These are phyloP conservation scores for Tricholoma flavovirens DNA, from an alignment of 768 basidiomycete genomes.

Conservation along the genomic window DNA sequence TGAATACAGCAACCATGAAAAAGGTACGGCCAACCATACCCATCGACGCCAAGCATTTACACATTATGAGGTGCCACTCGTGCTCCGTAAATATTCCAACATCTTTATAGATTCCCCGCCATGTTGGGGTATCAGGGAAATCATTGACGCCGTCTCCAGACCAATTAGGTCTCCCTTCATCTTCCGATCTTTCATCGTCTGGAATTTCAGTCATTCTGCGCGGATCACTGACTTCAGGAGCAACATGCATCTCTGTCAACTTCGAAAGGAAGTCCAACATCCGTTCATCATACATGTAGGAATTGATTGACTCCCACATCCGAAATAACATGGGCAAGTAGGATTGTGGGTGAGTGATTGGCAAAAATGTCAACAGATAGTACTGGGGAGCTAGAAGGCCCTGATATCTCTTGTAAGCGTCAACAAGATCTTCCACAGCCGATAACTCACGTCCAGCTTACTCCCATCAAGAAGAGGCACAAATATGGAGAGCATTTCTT, in stretches of 20 bases:
- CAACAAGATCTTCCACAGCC: not conserved
- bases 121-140: slow-evolving; percentile 29
- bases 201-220: slow-evolving; percentile 57
- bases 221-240: slow-evolving; percentile 73
- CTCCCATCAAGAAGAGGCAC: slow-evolving; percentile 74
- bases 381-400: slow-evolving; percentile 77
- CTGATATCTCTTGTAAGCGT: slow-evolving; percentile 28
- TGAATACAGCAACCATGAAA: slow-evolving; percentile 4
- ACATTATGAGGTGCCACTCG: slow-evolving; percentile 85
- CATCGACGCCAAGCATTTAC: slow-evolving; percentile 81
- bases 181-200: slow-evolving; percentile 62
- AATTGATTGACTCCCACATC: slow-evolving; percentile 85
- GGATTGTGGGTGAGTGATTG: slow-evolving; percentile 76
- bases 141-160: slow-evolving; percentile 33
- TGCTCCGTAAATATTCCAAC: slow-evolving; percentile 84
- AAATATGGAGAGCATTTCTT: slow-evolving; percentile 86
- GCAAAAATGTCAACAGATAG: slow-evolving; percentile 82
- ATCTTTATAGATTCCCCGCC: slow-evolving; percentile 78
- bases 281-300: slow-evolving; percentile 84
- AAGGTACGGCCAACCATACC: slow-evolving; percentile 32
- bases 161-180: slow-evolving; percentile 57
- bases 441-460: slow-evolving; percentile 56
- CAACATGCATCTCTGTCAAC: slow-evolving; percentile 75
- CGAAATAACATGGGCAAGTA: slow-evolving; percentile 83
- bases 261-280: slow-evolving; percentile 80